A percentile compares a stretch with the other conserved stretches of the same genome.
Conservation (phyloP, 1,139 yeast genomes). For the Zygotorulaspora mrakii region DNA sequence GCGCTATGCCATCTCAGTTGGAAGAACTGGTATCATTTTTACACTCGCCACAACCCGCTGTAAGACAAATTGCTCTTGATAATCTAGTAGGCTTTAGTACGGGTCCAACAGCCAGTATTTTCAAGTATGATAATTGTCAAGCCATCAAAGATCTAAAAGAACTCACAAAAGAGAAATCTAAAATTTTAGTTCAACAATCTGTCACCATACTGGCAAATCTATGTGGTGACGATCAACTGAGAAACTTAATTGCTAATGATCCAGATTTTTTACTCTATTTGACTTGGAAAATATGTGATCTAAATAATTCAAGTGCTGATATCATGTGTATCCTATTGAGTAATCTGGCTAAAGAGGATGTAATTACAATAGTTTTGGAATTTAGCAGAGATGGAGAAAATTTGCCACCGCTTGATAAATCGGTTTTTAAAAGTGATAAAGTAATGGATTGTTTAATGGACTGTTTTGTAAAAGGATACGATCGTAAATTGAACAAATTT, state of each 20-base stretch:
- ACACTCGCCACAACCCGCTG: constrained; percentile 79
- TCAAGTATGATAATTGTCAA: constrained; percentile 64
- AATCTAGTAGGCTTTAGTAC: constrained; percentile 79
- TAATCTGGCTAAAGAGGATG: constrained; percentile 77
- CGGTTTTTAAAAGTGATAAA: constrained; percentile 51
- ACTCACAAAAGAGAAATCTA: constrained; percentile 50
- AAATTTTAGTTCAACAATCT: constrained; percentile 60
- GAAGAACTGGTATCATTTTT: constrained; percentile 76
- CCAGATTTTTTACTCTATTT: constrained; percentile 53
- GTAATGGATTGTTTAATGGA: constrained; percentile 85
- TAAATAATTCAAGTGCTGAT: constrained; percentile 67
- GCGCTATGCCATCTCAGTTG: constrained; percentile 60
- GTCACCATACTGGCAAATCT: constrained; percentile 78
- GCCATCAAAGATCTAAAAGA: constrained; percentile 73
- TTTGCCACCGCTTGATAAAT: constrained; percentile 31
- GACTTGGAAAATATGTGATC: constrained; percentile 51
- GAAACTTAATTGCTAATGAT: constrained; percentile 65
- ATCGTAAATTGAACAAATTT: constrained; percentile 61
- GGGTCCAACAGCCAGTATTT: constrained; percentile 61
- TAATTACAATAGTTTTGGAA: constrained; percentile 53
- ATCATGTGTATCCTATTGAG: constrained; percentile 79
- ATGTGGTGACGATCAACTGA: constrained; percentile 60
- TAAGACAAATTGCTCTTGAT: constrained; percentile 80
- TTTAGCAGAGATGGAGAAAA: constrained; percentile 40
- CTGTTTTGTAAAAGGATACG: constrained; percentile 83